Conservation (phyloP, 768 basidiomycete species). For the Rhizopogon vesiculosus region DNA sequence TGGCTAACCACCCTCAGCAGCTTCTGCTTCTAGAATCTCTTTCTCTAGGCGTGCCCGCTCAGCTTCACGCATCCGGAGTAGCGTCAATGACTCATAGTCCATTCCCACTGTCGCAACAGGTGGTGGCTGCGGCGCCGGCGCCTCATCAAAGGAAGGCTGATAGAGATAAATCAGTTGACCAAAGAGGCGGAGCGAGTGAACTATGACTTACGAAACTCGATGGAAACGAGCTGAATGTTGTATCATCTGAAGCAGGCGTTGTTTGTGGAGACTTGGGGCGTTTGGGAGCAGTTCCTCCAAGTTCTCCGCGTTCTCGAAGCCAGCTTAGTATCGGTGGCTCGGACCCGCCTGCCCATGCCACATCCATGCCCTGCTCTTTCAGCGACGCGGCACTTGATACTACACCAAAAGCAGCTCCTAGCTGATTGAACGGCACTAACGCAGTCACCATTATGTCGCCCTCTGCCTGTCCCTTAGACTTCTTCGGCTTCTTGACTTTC, state of each 20-base stretch:
- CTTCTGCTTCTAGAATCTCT: slow-evolving; percentile 72
- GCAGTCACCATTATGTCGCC: slow-evolving; percentile 58
- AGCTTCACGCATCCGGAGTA: slow-evolving; percentile 78
- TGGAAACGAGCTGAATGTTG: slow-evolving; percentile 62
- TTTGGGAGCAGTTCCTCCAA: slow-evolving; percentile 28
- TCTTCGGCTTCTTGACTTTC: slow-evolving; percentile 44
- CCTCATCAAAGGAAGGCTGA: not conserved
- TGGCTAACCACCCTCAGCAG: slow-evolving; percentile 25
- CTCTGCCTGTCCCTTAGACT: slow-evolving; percentile 32
- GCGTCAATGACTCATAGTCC: slow-evolving; percentile 76
- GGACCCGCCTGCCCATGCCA: slow-evolving; percentile 64
- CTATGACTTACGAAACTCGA: slow-evolving; percentile 37
- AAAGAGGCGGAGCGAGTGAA: slow-evolving; percentile 2
- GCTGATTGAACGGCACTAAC: slow-evolving; percentile 70
- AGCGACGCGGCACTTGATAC: slow-evolving; percentile 55
- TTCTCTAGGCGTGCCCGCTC: slow-evolving; percentile 73
- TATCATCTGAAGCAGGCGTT: slow-evolving; percentile 4
- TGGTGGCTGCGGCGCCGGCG: slow-evolving; percentile 10
- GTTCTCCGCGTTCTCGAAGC: slow-evolving; percentile 68
- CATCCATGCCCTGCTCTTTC: slow-evolving; percentile 59
- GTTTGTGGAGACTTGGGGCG: slow-evolving; percentile 19
- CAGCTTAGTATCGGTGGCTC: slow-evolving; percentile 72
- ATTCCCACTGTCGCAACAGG: slow-evolving; percentile 36
- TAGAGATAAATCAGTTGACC: not conserved
- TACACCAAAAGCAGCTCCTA: slow-evolving; percentile 72